Base-by-base conservation (phyloP, 768 basidiomycete genomes). In the Auriscalpium microsporum region DNA sequence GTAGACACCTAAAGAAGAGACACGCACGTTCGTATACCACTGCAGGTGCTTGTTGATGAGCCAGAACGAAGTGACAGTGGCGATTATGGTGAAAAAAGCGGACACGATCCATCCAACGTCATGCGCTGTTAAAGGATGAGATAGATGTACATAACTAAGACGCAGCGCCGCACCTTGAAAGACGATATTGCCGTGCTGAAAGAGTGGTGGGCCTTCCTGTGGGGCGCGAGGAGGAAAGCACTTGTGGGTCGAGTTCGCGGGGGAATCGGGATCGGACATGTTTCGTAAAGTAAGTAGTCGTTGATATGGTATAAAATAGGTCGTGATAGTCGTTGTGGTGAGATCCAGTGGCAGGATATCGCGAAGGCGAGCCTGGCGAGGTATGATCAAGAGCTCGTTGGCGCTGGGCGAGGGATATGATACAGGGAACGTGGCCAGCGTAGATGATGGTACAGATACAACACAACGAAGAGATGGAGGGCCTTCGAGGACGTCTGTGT, bases 61-160 rank as follows among this genome's bases (percentile, higher is more conserved):
- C 87, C 87, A 90, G 57, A 80, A 74, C 0, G 86, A 87, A n/a
- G 73, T 71, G 17, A 73, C 65, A 5, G 76, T 75, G 3, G 86
- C 78, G 34, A 83, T 60, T 10, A 81, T 40, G 2, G 84, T 76
- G 65, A 87, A 83, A 56, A 75, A 71, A 3, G 81, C 82, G 42
- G 79, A 73, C 34, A 86, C 66, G 44, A 87, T 76, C 86, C 86
- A 88, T 0, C 87, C 87, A 56, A 86, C 82, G 71, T 84, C 79
- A 61, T 84, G 80, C 10, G 76, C 83, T 83, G 51, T 28, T 4
- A 28, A 28, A 28, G 28, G 4, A 28, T 42, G 38, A 58, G 34
- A 58, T 38, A 36, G 49, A 23, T 40, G 14, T n/a, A 17, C 14
- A 38, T 7, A 2, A 52, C 21, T n/a, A 55, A 10, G 44, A n/a